Evolutionary conservation across 495 filamentous ascomycete genomes (phyloP), one percentile per base, ranked within the genome.

Genomic region (Mytilinidion resinicola): DNA sequence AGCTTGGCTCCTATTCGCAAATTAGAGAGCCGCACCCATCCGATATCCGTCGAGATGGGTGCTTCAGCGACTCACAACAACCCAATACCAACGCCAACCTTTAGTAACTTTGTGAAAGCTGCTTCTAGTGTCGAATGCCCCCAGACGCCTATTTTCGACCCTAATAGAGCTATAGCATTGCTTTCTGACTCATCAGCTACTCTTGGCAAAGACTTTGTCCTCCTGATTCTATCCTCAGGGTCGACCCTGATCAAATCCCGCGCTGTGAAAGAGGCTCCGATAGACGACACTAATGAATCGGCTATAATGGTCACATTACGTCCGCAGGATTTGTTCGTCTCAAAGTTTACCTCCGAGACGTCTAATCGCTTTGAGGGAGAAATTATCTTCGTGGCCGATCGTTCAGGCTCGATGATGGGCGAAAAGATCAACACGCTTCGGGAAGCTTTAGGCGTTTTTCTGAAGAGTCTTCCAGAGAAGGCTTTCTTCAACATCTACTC

Each of bases 311-410:
- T 59, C 15, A 53, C 57, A 21, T 47, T 59, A 9, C 19, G 47
- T 33, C 57, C 57, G 4, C 17, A 50, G 4, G 57, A 59, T 36
- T 37, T 59, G 8, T 59, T 59, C 33, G 4, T 21, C 3, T 47
- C 38, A 12, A 19, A 47, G 7, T 0, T 19, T 46, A 9, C 14
- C 7, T 21, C 38, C 14, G 15, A 35, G 10, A 14, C 11, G 14
- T 59, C 57, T 35, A 46, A 54, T 25, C 25, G 25, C 25, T 30
- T 30, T 30, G 25, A 30, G 25, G 60, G 59, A n/a, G 69, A 71
- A 41, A 60, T 71, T 12, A 57, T 69, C 1, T 69, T 71, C 41
- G n/a, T 69, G 0, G 67, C 59, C 1, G 64, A 69, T 51, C 42
- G 60, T 7, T 69, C 64, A 9, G 65, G 60, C 6, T 68, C 67